phyloP scores from a whole-genome alignment of 768 basidiomycete species.

The Trametes gibbosa region DNA sequence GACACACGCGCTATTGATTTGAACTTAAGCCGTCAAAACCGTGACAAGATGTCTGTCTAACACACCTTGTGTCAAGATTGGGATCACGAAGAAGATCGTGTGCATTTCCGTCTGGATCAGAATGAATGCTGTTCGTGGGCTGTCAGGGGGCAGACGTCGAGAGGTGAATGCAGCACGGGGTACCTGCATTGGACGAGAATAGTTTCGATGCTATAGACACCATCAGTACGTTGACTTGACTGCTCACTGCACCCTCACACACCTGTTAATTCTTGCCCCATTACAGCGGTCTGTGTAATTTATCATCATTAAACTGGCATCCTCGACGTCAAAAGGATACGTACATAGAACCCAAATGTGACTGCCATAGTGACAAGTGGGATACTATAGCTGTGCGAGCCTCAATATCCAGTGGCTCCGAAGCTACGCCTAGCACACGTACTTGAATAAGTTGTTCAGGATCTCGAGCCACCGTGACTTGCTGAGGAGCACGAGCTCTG shows the following conservation, averaged over 20 bases:
- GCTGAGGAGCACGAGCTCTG: constrained; percentile 56
- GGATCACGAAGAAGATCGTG: constrained; percentile 30
- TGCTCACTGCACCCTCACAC: neutral
- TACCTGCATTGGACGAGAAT: constrained; percentile 35
- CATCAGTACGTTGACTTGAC: neutral
- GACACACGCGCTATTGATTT: constrained; percentile 54
- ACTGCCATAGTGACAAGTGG: constrained; percentile 66
- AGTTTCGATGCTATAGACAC: constrained; percentile 29
- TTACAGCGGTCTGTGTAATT: constrained; percentile 32
- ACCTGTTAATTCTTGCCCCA: constrained; percentile 37
- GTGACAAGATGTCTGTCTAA: too few species aligned
- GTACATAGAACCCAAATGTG: constrained; percentile 58
- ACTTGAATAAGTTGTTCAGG: constrained; percentile 44
- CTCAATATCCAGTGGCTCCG: neutral
- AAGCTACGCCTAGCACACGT: constrained; percentile 9
- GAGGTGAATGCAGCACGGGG: constrained; percentile 1
- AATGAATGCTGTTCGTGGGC: constrained; percentile 51
- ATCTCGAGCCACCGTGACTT: constrained; percentile 51
- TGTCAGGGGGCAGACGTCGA: constrained; percentile 47
- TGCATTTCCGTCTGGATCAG: constrained; percentile 51
- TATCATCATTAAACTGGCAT: neutral
- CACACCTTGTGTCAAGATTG: constrained; percentile 26
- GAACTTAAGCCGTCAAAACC: neutral
- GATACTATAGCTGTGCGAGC: constrained; percentile 45
- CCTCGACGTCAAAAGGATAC: constrained; percentile 15